A percentile compares a stretch with the other conserved stretches of the same genome.
Evolutionary conservation across 2,329 filamentous ascomycete species (phyloP).

Genomic region (Berkeleyomyces basicola): DNA sequence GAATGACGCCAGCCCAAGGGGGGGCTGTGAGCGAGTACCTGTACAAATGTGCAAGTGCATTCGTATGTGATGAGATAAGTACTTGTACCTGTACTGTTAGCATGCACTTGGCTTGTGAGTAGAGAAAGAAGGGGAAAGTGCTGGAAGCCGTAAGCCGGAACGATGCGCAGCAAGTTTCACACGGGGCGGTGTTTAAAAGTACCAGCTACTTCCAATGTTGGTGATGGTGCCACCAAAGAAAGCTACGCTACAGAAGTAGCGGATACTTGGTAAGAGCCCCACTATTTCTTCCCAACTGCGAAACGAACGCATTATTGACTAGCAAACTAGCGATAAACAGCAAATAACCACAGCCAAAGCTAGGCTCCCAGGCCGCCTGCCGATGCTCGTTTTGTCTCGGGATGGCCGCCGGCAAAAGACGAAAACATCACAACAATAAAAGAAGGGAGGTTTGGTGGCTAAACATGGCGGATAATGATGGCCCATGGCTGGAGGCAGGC

Average conservation of each 20-base stretch:
- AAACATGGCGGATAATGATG: neutral
- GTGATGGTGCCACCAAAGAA: neutral
- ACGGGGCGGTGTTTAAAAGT: neutral
- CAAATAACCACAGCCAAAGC: neutral
- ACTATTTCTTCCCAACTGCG: neutral
- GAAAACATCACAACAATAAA: neutral
- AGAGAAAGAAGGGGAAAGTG: neutral
- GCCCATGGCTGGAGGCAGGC: neutral
- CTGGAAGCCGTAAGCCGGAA: neutral
- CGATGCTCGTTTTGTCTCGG: neutral
- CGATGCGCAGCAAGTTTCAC: neutral
- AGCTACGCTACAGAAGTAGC: neutral
- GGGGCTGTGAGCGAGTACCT: neutral
- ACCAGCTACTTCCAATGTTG: conserved; percentile 1
- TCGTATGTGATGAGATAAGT: neutral
- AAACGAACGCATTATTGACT: neutral
- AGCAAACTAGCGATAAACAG: neutral
- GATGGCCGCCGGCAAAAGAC: neutral
- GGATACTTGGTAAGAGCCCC: neutral
- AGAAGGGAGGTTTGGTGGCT: neutral
- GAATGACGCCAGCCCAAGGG: neutral
- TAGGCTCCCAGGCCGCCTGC: neutral
- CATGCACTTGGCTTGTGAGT: neutral
- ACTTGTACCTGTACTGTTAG: neutral
- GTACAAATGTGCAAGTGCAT: neutral